Evolutionary conservation across 352 stramenopile species (phyloP), one percentile per base, ranked within the genome.

Genomic region (Pythium aquatile): DNA sequence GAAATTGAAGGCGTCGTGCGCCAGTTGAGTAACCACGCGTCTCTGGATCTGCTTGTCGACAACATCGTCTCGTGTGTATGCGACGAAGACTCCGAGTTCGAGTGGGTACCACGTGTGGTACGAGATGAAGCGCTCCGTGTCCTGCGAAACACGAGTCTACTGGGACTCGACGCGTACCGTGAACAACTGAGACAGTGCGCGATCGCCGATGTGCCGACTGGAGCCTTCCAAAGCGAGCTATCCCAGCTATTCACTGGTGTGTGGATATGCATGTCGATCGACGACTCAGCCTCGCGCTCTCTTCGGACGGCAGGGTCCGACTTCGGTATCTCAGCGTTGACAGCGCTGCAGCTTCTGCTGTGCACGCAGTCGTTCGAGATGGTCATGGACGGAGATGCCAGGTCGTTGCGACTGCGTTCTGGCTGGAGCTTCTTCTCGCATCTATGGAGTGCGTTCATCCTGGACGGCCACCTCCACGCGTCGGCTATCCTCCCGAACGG

Each of bases 21-120:
- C 1, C 37, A 51, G 11, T 37, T 70, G n/a, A 68, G 63, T 40
- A 49, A 70, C 30, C 46, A 61, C 44, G 62, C 49, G 28, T 67
- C 61, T 0, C 47, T 74, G 3, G 68, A 74, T 39, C 46, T 65
- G 30, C 47, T 74, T 0, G 68, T 74, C 30, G 68, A 74, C 42
- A 60, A 74, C 11, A 70, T 74, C 13, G 57, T 74, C 20, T 65
- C 62, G 2, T 68, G 57, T 20, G 32, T 70, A 24, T 74, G 64
- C 30, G 58, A 65, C 30, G 58, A 74, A 39, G 62, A 74, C 54
- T 48, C 67, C 0, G 61, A 74, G 11, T 66, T 65, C 16, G 62
- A 70, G 2, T 65, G 68, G 48, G 44, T 74, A 5, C 58, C 62
- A 9, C 35, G 49, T 1, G 42, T n/a, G 16, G 54, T 30, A 3